phyloP scores from a whole-genome alignment of 140 eudicot genomes.

The Bidens hawaiensis region DNA sequence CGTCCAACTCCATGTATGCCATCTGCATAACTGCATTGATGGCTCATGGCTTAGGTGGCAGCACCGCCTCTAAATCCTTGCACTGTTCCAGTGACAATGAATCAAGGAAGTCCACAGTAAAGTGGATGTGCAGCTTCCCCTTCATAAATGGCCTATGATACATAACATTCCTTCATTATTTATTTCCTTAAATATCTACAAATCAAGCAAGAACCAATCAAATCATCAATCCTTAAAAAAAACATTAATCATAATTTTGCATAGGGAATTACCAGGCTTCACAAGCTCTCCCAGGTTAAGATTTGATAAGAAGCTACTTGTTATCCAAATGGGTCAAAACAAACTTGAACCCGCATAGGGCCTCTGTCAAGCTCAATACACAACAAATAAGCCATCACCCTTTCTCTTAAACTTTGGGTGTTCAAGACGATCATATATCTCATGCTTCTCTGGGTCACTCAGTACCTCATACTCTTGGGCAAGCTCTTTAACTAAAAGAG shows the following conservation, averaged over 20 bases:
- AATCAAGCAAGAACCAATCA: neutral
- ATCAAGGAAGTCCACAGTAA: constrained; percentile 68
- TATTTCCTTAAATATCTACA: constrained; percentile 70
- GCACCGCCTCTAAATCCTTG: constrained; percentile 47
- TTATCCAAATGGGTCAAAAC: too few relatives aligned
- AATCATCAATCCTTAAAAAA: neutral
- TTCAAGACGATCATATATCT: too few relatives aligned
- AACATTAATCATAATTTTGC: neutral
- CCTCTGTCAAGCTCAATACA: too few relatives aligned
- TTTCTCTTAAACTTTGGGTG: too few relatives aligned
- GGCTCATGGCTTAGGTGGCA: constrained; percentile 63
- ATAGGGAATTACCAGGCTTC: constrained; percentile 49
- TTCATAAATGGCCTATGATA: constrained; percentile 69
- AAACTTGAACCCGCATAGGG: too few relatives aligned
- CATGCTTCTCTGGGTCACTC: too few relatives aligned
- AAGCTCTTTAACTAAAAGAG: too few relatives aligned
- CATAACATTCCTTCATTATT: constrained; percentile 86
- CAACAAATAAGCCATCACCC: too few relatives aligned
- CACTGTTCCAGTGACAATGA: constrained; percentile 50
- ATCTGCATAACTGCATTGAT: constrained; percentile 27
- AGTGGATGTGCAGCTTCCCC: constrained; percentile 71
- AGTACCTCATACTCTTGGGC: too few relatives aligned
- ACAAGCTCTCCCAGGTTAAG: too few relatives aligned
- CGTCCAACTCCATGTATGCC: constrained; percentile 78
- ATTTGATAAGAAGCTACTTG: too few relatives aligned